These are phyloP conservation scores for Desmodesmus armatus DNA, from an alignment of 139 green algal genomes.

Conservation along the genomic window DNA sequence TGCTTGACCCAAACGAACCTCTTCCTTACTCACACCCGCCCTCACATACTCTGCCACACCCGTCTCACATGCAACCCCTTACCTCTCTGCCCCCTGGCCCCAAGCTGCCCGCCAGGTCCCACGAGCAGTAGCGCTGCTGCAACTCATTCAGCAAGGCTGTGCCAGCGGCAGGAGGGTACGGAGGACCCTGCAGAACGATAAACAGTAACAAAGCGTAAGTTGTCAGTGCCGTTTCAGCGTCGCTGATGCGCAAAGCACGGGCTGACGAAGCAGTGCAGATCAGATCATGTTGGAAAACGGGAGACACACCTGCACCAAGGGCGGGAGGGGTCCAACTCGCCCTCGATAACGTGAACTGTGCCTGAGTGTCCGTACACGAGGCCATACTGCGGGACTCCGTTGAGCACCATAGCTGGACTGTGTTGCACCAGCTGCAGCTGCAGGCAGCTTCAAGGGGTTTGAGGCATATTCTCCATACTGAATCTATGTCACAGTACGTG, in stretches of 20 bases:
- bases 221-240: neutral
- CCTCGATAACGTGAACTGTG: constrained; percentile 20
- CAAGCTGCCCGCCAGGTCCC: constrained; percentile 21
- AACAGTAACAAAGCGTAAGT: neutral
- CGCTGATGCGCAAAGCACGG: neutral
- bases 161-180: constrained; percentile 23
- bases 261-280: neutral
- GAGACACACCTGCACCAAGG: constrained; percentile 26
- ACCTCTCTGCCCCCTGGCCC: neutral
- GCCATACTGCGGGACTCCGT: constrained; percentile 9
- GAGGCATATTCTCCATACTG: neutral
- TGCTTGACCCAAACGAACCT: no score
- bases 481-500: neutral
- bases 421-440: neutral
- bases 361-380: constrained; percentile 7
- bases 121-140: constrained; percentile 11
- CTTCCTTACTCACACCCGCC: no score
- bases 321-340: constrained; percentile 6
- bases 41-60: no score
- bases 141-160: constrained; percentile 50
- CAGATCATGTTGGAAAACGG: neutral
- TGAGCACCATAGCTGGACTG: constrained; percentile 11
- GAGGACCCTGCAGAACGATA: constrained; percentile 13
- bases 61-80: no score
- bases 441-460: neutral